Evolutionary conservation across 768 basidiomycete genomes (phyloP).

Genomic region (Gymnopilus junonius): DNA sequence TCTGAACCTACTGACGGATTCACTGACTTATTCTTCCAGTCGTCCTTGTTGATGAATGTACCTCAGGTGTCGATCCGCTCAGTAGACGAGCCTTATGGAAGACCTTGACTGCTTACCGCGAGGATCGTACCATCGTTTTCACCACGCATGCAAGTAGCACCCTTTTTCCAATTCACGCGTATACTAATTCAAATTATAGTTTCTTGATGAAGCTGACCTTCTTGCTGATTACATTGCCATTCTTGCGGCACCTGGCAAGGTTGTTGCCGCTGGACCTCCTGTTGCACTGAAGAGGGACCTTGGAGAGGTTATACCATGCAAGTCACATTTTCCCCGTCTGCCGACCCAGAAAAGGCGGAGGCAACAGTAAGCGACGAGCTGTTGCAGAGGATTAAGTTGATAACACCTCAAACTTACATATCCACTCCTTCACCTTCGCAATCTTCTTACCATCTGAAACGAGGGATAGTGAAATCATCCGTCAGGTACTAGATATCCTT

Average conservation of each 20-base stretch:
- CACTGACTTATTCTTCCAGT: conserved; percentile 32
- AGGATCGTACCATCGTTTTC: conserved; percentile 71
- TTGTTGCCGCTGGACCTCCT: conserved; percentile 75
- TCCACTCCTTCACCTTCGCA: conserved; percentile 47
- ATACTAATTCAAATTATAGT: conserved; percentile 37
- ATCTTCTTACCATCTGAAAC: conserved; percentile 62
- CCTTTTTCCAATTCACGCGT: background rate
- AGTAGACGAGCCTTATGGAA: conserved; percentile 81
- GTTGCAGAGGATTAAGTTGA: conserved; percentile 42
- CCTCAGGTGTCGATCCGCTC: conserved; percentile 82
- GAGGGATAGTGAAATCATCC: conserved; percentile 58
- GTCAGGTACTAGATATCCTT: conserved; percentile 57
- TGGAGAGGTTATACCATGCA: conserved; percentile 75
- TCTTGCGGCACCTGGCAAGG: conserved; percentile 73
- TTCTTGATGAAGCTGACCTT: conserved; percentile 80
- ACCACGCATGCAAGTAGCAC: conserved; percentile 69
- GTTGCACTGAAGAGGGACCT: conserved; percentile 73
- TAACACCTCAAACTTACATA: conserved; percentile 50
- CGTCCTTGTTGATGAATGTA: conserved; percentile 70
- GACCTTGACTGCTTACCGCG: conserved; percentile 66
- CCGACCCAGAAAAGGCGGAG: conserved; percentile 23
- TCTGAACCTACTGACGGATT: background rate
- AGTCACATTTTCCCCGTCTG: conserved; percentile 44
- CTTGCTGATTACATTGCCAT: conserved; percentile 79
- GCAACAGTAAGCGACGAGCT: conserved; percentile 36